Evolutionary conservation across 2,329 filamentous ascomycete genomes (phyloP).

Genomic region (Trichoderma arundinaceum): DNA sequence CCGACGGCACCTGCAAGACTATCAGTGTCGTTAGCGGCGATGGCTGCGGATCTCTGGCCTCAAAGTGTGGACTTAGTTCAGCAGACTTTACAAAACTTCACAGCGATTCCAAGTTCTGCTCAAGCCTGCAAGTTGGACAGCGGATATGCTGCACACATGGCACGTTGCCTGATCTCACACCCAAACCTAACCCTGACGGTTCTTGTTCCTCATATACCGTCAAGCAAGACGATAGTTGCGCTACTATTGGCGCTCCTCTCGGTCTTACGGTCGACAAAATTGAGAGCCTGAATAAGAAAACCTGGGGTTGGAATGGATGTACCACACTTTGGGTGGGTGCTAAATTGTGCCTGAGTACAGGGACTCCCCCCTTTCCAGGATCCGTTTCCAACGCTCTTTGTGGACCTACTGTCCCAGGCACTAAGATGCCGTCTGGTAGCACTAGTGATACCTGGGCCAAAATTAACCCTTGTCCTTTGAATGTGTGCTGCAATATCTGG

Average conservation of each 20-base stretch:
- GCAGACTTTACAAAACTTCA: conserved; percentile 47
- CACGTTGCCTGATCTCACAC: conserved; percentile 44
- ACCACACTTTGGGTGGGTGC: conserved; percentile 34
- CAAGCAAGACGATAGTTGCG: conserved; percentile 45
- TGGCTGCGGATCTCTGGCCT: conserved; percentile 45
- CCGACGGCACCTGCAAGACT: conserved; percentile 39
- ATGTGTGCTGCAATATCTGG: conserved; percentile 50
- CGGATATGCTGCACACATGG: conserved; percentile 47
- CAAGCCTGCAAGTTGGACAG: conserved; percentile 41
- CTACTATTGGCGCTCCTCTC: conserved; percentile 39
- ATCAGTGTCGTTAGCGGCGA: conserved; percentile 43
- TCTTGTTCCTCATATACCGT: conserved; percentile 41
- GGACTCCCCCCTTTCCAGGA: conserved; percentile 39
- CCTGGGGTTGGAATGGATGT: conserved; percentile 49
- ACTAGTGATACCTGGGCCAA: conserved; percentile 39
- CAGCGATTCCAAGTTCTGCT: conserved; percentile 38
- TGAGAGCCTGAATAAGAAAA: conserved; percentile 45
- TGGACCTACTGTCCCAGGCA: conserved; percentile 53
- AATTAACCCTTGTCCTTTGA: conserved; percentile 55
- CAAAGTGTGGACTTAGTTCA: conserved; percentile 45
- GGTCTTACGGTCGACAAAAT: conserved; percentile 44
- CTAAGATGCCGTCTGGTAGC: conserved; percentile 42
- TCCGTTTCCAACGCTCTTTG: conserved; percentile 42
- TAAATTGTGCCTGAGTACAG: conserved; percentile 42
- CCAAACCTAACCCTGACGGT: conserved; percentile 43